Base-by-base conservation (phyloP, 768 basidiomycete species). In the Holtermanniella nyarrowii region DNA sequence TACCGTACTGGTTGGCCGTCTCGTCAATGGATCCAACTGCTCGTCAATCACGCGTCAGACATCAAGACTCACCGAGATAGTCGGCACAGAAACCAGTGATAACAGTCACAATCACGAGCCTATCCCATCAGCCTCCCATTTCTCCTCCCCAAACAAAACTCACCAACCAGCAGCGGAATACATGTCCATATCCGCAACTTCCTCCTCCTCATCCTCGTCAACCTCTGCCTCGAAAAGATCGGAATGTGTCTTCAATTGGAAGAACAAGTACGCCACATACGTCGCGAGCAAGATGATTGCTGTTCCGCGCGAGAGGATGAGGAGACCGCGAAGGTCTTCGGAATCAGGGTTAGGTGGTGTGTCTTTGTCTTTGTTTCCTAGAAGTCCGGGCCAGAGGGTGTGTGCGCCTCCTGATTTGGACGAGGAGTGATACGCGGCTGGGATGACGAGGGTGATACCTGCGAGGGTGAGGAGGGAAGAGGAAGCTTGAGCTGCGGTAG, bases 11-110 rank as follows among this genome's bases (percentile, higher is more conserved):
- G 12, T 79, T 75, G 2, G 89, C 87, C 22, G 86, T 87, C 67
- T 91, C 88, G 68, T 93, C 90, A 57, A 95, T 93, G 3, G 86
- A 88, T 2, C 83, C 85, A 31, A 93, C 88, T 37, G 31, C 31
- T 7, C n/a, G n/a, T n/a, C n/a, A n/a, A n/a, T n/a, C n/a, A n/a
- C n/a, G n/a, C n/a, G n/a, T n/a, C n/a, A n/a, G n/a, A 69, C 88
- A 86, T 87, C 48, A 31, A 44, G 22, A 31, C 7, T 27, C 16
- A 43, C n/a, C 31, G 7, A 79, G 72, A 64, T 81, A 86, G 68
- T 95, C 90, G 24, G 90, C 89, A 58, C 86, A 88, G 74, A 93
- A 88, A 0, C 86, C 79, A 0, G 88, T 93, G 43, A 86, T 65
- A 43, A 91, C 74, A 1, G 90, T 91, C 12, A 87, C 81, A 27